phyloP scores from a whole-genome alignment of 78 protist genomes.

The Dictyostelium firmibasis region DNA sequence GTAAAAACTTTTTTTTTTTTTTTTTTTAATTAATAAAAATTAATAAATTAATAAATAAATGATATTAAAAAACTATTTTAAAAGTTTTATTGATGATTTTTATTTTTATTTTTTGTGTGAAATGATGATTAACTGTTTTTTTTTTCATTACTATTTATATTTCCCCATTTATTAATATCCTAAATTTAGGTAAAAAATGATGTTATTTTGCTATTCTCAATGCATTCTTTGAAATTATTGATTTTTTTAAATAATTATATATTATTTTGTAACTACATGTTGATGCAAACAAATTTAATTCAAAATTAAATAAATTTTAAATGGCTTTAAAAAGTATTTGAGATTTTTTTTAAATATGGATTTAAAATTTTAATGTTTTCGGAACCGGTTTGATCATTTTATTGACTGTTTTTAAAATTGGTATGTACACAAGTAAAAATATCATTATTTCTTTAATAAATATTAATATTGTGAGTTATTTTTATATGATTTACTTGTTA shows the following conservation, averaged over 20 bases:
- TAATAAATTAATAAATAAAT: background rate
- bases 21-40: no score
- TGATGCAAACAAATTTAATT: constrained; percentile 9
- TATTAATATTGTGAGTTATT: background rate
- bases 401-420: background rate
- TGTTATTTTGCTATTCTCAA: background rate
- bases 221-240: background rate
- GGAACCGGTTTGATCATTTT: background rate
- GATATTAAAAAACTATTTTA: background rate
- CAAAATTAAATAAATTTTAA: background rate
- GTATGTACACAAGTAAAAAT: background rate
- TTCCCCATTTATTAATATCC: background rate
- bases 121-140: background rate
- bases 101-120: background rate
- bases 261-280: background rate
- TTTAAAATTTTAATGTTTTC: background rate
- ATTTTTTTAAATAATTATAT: background rate
- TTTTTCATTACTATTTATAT: background rate
- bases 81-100: background rate
- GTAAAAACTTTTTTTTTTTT: background rate
- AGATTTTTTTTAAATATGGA: background rate
- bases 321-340: background rate
- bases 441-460: background rate
- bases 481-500: background rate
- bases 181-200: background rate